Evolutionary conservation across 177 flowering plant species (phyloP), one percentile per base, ranked within the genome.

Genomic region (Vitis hybrid): DNA sequence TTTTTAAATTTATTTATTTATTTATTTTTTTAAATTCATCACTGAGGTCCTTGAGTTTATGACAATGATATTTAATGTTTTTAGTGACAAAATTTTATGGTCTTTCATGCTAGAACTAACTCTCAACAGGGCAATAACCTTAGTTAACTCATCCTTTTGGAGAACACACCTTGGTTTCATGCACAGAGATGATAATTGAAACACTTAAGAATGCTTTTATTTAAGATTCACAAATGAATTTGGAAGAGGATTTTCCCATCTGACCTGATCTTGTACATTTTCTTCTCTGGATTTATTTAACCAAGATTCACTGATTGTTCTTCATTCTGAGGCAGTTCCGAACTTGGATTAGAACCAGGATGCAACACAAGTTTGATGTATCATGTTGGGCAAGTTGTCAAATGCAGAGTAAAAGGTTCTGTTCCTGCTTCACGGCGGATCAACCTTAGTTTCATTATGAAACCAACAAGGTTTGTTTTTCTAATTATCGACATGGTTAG

Each of bases 311-410:
- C 67, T 66, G 65, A 15, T 59, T 73, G n/a, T 19, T 76, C 22
- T 60, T 19, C 61, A 61, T 72, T 59, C 10, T 60, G 60, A 66
- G 68, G 31, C 93, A 95, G 98, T 75, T 84, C 85, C 77, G 95
- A 96, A 73, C 97, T 96, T 72, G 97, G 93, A 55, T 70, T 96
- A 68, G 92, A 87, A 55, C 86, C 84, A 1, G 97, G 95, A 61
- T 56, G 77, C 66, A 97, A 90, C 18, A 77, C 89, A 71, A 77
- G 80, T 78, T 82, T 92, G 11, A 77, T 76, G 71, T 93, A 85
- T 83, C 97, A 93, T 83, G 95, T 87, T 77, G 99, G 95, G 22
- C 90, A 96, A 86, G 99, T 96, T 70, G 93, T 96, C 68, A 96
- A 93, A 80, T 96, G 99, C 78, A 85, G 98, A 77, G 85, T 96